Base-by-base conservation (phyloP, 306 rosid species). In the Astragalus membranaceus region DNA sequence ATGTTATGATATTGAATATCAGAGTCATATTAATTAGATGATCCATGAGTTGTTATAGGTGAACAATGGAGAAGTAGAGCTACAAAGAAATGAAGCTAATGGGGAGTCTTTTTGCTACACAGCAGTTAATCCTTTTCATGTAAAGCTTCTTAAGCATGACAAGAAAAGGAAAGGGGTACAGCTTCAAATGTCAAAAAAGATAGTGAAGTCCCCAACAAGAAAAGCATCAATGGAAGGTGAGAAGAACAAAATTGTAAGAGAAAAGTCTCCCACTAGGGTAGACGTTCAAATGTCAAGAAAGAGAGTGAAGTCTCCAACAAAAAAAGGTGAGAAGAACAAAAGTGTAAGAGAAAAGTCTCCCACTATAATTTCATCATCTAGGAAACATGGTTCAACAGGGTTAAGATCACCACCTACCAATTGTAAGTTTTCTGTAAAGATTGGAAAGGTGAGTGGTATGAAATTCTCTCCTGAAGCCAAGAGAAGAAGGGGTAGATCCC, bases 31-130 rank as follows among this genome's bases (percentile, higher is more conserved):
- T 3, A 35, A 17, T 43, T 26, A 35, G 35, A 15, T 68, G 37
- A 36, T 57, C 67, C 48, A 1, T 26, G 44, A 49, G 17, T 37
- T 56, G 20, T 53, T 35, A 32, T 61, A 94, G 99, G 97, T 89
- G 43, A 94, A 94, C 83, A 91, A 94, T 52, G 92, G 91, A 47
- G 86, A 87, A 10, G 86, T 87, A 14, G 87, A 86, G 72, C 74
- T 94, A 70, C 81, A 88, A 61, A 84, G 82, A 78, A 75, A 76
- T 69, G 83, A 69, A 58, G 73, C 36, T 12, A 66, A 76, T 9
- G 91, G 82, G 30, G 73, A 58, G 12, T 76, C 96, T 8, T 54
- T 88, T 51, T 87, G 91, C 80, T 83, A 80, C 80, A 81, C 96
- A 32, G 75, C 80, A 15, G 84, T 7, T 2, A 80, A 91, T 64